Conservation (phyloP, 2,329 filamentous ascomycete species). For the Xylaria sp. region DNA sequence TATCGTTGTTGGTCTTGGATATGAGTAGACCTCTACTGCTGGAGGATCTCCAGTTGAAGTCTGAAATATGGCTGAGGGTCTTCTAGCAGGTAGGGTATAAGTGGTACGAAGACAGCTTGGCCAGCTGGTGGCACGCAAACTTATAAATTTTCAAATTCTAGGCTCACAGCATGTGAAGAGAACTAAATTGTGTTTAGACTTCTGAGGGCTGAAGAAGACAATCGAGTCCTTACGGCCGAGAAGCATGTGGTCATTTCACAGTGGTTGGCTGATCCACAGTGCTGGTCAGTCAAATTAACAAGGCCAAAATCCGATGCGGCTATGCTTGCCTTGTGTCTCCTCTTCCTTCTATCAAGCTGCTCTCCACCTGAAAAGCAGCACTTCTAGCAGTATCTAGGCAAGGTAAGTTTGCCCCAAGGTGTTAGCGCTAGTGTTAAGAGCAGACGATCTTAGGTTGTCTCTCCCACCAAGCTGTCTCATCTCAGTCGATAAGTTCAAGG, state of each 20-base stretch:
- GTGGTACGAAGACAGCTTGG: background rate
- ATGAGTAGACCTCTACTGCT: background rate
- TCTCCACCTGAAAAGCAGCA: slow-evolving; percentile 1
- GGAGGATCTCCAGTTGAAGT: background rate
- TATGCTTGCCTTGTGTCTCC: background rate
- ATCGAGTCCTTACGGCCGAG: background rate
- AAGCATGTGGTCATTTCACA: background rate
- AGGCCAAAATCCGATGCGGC: background rate
- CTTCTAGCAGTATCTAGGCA: background rate
- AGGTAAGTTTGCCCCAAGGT: background rate
- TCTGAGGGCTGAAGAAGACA: background rate
- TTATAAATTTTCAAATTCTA: background rate
- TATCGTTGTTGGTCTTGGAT: background rate
- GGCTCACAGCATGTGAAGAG: background rate
- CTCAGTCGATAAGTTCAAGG: background rate
- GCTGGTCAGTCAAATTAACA: background rate
- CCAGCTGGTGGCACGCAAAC: background rate
- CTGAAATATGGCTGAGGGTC: background rate
- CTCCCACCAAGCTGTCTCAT: background rate
- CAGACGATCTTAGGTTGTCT: background rate
- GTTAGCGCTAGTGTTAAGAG: background rate
- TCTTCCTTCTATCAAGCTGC: background rate
- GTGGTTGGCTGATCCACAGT: too few species aligned
- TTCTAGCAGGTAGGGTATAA: background rate
- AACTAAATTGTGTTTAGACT: background rate